Conservation (phyloP, 768 basidiomycete genomes). For the Naematelia encephala region DNA sequence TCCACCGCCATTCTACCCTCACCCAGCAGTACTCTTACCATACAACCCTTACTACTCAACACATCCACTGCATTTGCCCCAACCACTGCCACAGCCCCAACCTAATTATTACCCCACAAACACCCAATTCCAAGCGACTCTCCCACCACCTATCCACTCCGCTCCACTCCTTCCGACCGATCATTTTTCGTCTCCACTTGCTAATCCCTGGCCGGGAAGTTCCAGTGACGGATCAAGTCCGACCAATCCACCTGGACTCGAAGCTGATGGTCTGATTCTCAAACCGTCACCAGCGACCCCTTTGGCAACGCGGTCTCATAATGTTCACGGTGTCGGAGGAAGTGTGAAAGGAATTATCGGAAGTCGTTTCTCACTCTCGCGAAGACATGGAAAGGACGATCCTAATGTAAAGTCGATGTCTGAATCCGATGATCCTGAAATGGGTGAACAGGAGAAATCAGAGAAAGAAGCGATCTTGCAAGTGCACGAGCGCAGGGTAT, state of each 20-base stretch:
- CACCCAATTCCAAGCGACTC: neutral
- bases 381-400: too few species aligned
- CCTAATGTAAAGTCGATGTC: too few species aligned
- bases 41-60: slow-evolving; percentile 20
- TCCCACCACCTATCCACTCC: neutral
- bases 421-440: too few species aligned
- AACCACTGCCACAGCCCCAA: neutral
- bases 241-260: neutral
- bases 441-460: neutral
- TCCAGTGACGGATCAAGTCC: neutral
- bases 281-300: neutral
- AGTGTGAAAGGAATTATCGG: neutral
- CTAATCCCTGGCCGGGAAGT: slow-evolving; percentile 9
- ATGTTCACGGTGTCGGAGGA: neutral
- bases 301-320: neutral
- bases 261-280: neutral
- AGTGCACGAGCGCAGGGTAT: neutral
- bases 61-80: neutral
- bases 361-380: neutral
- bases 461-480: neutral
- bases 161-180: neutral
- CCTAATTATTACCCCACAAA: neutral
- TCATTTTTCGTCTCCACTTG: slow-evolving; percentile 6
- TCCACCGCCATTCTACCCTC: slow-evolving; percentile 23
- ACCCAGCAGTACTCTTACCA: slow-evolving; percentile 19